Base-by-base conservation (phyloP, 495 filamentous ascomycete species). In the Penicillium samsonianum region DNA sequence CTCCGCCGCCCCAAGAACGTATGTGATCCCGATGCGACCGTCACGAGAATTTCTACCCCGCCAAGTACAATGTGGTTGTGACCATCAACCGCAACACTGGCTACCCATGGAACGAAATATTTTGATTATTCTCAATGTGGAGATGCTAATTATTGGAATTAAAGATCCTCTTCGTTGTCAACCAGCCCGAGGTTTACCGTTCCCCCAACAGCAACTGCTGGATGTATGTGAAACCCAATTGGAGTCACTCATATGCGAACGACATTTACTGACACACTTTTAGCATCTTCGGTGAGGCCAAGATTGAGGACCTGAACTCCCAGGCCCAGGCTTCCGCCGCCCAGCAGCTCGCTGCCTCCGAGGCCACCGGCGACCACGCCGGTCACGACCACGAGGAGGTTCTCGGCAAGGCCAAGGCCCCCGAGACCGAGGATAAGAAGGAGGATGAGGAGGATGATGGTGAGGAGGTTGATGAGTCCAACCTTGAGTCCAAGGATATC, bases 251-350 rank as follows among this genome's bases (percentile, higher is more conserved):
- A 17, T 38, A 37, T 22, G 6, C 17, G 59, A 45, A 49, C 57
- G 11, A 38, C 28, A 26, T 14, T 31, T 25, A 50, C 68, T 73
- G 54, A 73, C 63, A 30, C 26, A 5, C 35, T 31, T 53, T 53
- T 42, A 98, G 94, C 78, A 96, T 99, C 80, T 99, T 99, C 77
- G 94, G 94, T 74, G 94, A 99, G 82, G 95, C 95, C 73, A 99
- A 99, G 89, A 99, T 95, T 69, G 95, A 99, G 83, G 95, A 99
- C 79, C 81, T 98, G 66, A 98, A 96, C 86, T 92, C 93, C 69
- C 90, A 91, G 71, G 93, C 94, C 67, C 93, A 96, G 82, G 90
- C 91, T 69, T 88, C 87, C 67, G 92, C 91, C 63, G 93, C 92
- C 61, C 90, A 96, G 77, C 89, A 93, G 79, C 87, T 96, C 54